A percentile compares a stretch with the other conserved stretches of the same genome.
These are phyloP conservation scores for Alternaria alternata DNA, from an alignment of 2,329 filamentous ascomycete genomes.

Conservation along the genomic window DNA sequence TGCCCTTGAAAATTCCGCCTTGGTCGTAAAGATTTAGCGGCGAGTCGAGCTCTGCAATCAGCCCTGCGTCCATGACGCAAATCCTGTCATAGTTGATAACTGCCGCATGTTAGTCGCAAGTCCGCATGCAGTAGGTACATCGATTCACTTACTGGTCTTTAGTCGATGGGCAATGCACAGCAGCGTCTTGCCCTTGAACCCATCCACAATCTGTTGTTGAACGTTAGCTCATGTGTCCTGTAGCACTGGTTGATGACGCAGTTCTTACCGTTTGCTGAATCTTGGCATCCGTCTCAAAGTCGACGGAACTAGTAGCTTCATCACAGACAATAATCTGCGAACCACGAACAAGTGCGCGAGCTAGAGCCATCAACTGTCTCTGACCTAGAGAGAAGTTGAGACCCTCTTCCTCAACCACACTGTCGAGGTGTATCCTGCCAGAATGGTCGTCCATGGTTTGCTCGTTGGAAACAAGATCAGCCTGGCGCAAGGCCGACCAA, in stretches of 20 bases:
- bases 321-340: conserved; percentile 96
- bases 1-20: conserved; percentile 82
- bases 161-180: conserved; percentile 92
- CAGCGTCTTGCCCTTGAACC: conserved; percentile 85
- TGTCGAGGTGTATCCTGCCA: conserved; percentile 82
- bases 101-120: conserved; percentile 1
- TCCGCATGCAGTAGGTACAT: not conserved
- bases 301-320: conserved; percentile 73
- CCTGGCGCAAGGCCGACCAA: conserved; percentile 79
- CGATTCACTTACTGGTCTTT: conserved; percentile 63
- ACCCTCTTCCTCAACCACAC: conserved; percentile 88
- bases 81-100: conserved; percentile 96
- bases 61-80: conserved; percentile 91
- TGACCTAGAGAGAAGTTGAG: conserved; percentile 86
- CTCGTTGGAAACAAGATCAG: conserved; percentile 70
- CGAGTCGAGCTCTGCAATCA: conserved; percentile 84
- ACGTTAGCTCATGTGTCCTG: conserved; percentile 48
- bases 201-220: conserved; percentile 83
- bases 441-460: conserved; percentile 55
- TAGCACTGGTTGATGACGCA: not conserved
- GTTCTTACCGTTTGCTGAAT: conserved; percentile 87
- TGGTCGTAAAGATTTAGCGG: conserved; percentile 76
- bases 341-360: conserved; percentile 85
- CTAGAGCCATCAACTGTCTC: conserved; percentile 87
- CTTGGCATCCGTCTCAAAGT: conserved; percentile 93